Evolutionary conservation across 2,329 filamentous ascomycete species (phyloP).

Genomic region (Lasiodiplodia sp.): DNA sequence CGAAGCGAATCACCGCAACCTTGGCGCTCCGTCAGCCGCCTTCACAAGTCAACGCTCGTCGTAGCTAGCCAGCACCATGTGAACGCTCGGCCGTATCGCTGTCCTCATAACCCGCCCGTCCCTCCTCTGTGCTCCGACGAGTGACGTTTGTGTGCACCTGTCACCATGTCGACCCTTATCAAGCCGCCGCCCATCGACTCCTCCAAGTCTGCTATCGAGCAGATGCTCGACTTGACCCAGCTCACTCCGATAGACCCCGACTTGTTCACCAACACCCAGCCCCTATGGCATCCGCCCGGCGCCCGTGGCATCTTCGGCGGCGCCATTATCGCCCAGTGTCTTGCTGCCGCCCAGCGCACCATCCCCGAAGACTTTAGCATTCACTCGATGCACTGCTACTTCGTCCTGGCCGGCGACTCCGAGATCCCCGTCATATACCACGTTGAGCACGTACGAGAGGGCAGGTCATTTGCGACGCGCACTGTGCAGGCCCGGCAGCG

Average conservation of each 20-base stretch:
- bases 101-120: background rate
- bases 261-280: slow-evolving; percentile 93
- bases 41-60: background rate
- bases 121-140: background rate
- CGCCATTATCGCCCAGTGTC: slow-evolving; percentile 89
- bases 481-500: slow-evolving; percentile 95
- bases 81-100: slow-evolving; percentile 16
- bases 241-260: slow-evolving; percentile 79
- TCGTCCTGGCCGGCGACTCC: slow-evolving; percentile 86
- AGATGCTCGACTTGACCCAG: slow-evolving; percentile 85
- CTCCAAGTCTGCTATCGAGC: slow-evolving; percentile 82
- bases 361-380: slow-evolving; percentile 81
- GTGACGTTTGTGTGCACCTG: background rate
- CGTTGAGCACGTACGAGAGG: slow-evolving; percentile 90
- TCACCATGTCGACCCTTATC: slow-evolving; percentile 68
- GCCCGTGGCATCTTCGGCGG: slow-evolving; percentile 95
- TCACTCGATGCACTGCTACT: slow-evolving; percentile 99
- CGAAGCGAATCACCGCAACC: slow-evolving; percentile 6
- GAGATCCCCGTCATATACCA: slow-evolving; percentile 91
- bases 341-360: slow-evolving; percentile 86
- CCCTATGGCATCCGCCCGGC: slow-evolving; percentile 89
- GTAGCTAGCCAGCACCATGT: slow-evolving; percentile 16
- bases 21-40: background rate
- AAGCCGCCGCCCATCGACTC: slow-evolving; percentile 76
- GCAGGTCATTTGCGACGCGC: slow-evolving; percentile 85